These are phyloP conservation scores for Hemileccinum impolitum DNA, from an alignment of 768 basidiomycete genomes.

Conservation along the genomic window DNA sequence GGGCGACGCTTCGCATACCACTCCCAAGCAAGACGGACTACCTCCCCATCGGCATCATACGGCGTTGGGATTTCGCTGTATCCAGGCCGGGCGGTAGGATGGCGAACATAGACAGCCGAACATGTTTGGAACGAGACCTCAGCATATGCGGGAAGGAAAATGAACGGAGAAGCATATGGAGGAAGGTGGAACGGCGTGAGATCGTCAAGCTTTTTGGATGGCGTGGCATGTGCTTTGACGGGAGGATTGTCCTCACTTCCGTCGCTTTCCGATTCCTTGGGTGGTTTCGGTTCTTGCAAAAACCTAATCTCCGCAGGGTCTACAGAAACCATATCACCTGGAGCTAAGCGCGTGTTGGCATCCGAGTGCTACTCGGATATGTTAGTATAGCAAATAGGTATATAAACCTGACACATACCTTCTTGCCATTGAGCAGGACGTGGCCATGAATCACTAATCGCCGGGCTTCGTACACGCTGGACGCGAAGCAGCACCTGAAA, in stretches of 20 bases:
- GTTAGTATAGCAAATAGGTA: background rate
- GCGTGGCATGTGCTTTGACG: background rate
- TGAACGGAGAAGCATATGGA: constrained; percentile 80
- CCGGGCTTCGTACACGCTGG: constrained; percentile 88
- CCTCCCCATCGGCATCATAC: constrained; percentile 92
- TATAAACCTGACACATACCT: constrained; percentile 48
- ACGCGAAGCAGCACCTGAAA: constrained; percentile 84
- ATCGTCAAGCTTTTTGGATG: constrained; percentile 10
- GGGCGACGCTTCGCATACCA: constrained; percentile 81
- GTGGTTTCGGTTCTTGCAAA: constrained; percentile 40
- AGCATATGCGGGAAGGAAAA: constrained; percentile 91
- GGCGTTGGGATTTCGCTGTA: constrained; percentile 96
- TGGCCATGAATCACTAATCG: constrained; percentile 82
- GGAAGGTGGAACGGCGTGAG: constrained; percentile 84
- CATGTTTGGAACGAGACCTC: constrained; percentile 86
- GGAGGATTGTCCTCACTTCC: background rate
- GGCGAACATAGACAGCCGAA: constrained; percentile 88
- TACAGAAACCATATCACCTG: constrained; percentile 93
- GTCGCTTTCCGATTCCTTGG: constrained; percentile 12
- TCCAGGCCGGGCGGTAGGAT: constrained; percentile 94
- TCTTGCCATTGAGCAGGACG: constrained; percentile 85
- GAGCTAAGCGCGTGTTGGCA: constrained; percentile 83
- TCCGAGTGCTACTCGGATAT: constrained; percentile 59
- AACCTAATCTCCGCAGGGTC: constrained; percentile 78
- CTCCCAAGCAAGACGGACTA: constrained; percentile 93